Conservation (phyloP, 192 early-diverging fungal species). For the Backusella psychrophila region DNA sequence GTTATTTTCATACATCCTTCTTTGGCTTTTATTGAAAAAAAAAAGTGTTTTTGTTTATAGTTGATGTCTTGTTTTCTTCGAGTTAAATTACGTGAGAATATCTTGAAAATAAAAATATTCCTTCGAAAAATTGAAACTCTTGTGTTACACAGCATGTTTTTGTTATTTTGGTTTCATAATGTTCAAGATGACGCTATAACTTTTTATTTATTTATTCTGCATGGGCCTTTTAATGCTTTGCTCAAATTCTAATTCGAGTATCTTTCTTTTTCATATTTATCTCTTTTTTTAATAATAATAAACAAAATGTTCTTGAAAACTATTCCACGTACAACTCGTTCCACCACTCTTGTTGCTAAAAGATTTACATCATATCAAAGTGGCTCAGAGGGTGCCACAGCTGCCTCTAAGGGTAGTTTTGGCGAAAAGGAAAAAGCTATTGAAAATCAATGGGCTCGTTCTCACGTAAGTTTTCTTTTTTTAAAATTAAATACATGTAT, state of each 20-base stretch:
- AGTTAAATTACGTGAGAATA: background rate
- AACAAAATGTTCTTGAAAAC: constrained; percentile 3
- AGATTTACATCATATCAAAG: background rate
- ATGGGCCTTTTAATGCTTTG: background rate
- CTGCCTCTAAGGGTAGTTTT: constrained; percentile 19
- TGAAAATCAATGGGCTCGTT: constrained; percentile 38
- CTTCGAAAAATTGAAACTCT: background rate
- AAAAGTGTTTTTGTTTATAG: background rate
- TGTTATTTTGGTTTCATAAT: background rate
- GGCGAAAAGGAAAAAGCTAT: constrained; percentile 36
- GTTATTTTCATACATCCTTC: background rate
- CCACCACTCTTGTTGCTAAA: background rate
- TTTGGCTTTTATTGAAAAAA: background rate
- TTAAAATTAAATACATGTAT: background rate
- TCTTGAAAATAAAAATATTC: background rate
- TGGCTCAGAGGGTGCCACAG: constrained; percentile 22
- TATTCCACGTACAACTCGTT: background rate
- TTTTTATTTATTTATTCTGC: background rate
- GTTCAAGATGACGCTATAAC: background rate
- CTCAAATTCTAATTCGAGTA: background rate
- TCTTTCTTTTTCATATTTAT: background rate
- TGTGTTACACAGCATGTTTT: background rate
- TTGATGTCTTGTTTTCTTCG: background rate
- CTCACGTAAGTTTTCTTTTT: constrained; percentile 21
- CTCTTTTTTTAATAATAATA: background rate